Base-by-base conservation (phyloP, 305 asterid genomes). In the Solanum hybrid region DNA sequence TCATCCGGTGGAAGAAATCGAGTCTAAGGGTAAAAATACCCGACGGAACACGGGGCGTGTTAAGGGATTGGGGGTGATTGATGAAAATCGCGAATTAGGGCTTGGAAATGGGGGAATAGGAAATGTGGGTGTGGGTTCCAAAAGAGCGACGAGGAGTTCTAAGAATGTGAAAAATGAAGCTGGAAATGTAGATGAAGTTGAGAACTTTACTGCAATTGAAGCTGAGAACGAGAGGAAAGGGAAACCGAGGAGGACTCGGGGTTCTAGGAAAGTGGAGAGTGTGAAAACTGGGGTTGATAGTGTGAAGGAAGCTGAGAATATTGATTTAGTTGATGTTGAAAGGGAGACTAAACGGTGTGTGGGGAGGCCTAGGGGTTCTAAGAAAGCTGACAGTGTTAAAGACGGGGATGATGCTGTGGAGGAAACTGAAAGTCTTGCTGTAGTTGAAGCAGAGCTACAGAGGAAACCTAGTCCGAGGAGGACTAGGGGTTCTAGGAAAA, bases 81-180 rank as follows among this genome's bases (percentile, higher is more conserved):
- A 89, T 37, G 95, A 95, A 92, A 87, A 90, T 90, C 69, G 90
- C 2, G 96, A 92, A 71, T 88, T 92, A 89, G 91, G 93, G 90
- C 91, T 94, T 36, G 84, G 60, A 31, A 84, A 81, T 81, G 89
- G 36, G 29, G 89, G 11, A 86, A 84, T 9, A 17, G 90, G 88
- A 77, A 89, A 64, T 86, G 24, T 89, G 89, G 92, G 36, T 31
- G 66, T 27, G 36, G 79, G 26, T 64, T 32, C 60, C 51, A 86
- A 66, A 22, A 86, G 88, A 36, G 20, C 80, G 14, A 86, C 86
- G n/a, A 40, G 86, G 86, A 27, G 31, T 86, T 77, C 80, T 10
- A 86, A 29, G 38, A 78, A 10, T 10, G 42, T 38, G 89, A 38
- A 38, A 46, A 29, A 16, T 42, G 76, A 32, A 10, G 79, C 34